These are phyloP conservation scores for Calonectria pauciramosa DNA, from an alignment of 2,329 filamentous ascomycete genomes.

Conservation along the genomic window DNA sequence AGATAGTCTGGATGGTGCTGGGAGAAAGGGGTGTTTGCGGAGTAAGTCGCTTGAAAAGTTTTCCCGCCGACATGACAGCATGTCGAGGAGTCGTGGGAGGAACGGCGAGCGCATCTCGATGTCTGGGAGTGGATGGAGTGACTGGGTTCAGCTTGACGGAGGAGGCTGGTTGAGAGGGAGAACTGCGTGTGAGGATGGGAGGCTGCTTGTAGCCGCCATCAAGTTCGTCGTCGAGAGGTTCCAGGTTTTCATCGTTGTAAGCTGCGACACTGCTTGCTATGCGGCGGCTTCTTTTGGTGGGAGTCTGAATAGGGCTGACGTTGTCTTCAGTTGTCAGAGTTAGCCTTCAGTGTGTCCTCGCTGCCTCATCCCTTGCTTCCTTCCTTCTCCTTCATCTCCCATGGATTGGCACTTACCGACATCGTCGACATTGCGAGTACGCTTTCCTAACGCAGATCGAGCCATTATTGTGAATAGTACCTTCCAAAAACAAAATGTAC, in stretches of 20 bases:
- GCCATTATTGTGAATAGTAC: conserved; percentile 43
- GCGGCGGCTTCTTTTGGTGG: conserved; percentile 63
- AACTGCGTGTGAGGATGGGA: conserved; percentile 46
- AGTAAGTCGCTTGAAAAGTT: conserved; percentile 82
- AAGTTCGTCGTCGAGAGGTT: conserved; percentile 51
- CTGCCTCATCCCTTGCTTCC: conserved; percentile 17
- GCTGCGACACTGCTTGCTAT: conserved; percentile 53
- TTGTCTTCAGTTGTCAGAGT: conserved; percentile 35
- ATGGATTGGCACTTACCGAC: conserved; percentile 45
- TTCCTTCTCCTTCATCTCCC: conserved; percentile 8
- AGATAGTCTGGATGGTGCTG: conserved; percentile 79
- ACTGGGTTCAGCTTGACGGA: conserved; percentile 63
- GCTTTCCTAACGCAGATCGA: conserved; percentile 52
- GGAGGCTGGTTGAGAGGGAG: conserved; percentile 44
- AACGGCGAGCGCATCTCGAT: conserved; percentile 82
- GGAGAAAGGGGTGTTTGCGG: conserved; percentile 82
- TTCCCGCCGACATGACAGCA: conserved; percentile 82
- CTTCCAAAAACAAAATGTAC: conserved; percentile 34
- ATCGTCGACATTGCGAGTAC: conserved; percentile 47
- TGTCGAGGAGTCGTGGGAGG: conserved; percentile 86
- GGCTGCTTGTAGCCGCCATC: conserved; percentile 56
- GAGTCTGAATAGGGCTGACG: conserved; percentile 46
- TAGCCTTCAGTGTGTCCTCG: conserved; percentile 29
- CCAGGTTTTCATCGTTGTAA: conserved; percentile 78
- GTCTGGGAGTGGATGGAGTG: conserved; percentile 81